Conservation (phyloP, 768 basidiomycete genomes). For the Cubamyces lactineus region DNA sequence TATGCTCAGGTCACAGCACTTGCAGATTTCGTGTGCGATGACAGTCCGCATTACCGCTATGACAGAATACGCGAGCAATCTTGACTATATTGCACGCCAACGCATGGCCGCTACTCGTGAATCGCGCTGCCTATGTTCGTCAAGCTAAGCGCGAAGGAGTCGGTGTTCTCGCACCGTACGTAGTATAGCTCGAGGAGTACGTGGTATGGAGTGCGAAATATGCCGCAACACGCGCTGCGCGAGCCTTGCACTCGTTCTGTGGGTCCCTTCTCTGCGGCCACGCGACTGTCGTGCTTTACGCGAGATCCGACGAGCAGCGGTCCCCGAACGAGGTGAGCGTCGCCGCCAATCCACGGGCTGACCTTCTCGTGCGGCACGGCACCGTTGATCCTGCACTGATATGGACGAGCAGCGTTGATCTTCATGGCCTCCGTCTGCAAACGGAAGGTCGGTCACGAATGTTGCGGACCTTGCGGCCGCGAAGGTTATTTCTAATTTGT, state of each 20-base stretch:
- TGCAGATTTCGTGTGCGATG: no score
- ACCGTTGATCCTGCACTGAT: conserved; percentile 16
- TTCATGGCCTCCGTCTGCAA: background rate
- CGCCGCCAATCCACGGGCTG: background rate
- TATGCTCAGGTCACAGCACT: no score
- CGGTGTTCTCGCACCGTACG: no score
- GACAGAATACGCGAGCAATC: background rate
- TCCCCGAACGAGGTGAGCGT: background rate
- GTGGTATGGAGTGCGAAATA: background rate
- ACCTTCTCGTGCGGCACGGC: background rate
- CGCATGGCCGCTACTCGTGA: no score
- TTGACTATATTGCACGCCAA: background rate
- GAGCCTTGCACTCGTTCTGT: conserved; percentile 1
- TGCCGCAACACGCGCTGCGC: background rate
- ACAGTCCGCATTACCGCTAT: no score
- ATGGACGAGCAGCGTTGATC: conserved; percentile 8
- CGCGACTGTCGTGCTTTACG: conserved; percentile 5
- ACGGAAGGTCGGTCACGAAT: conserved; percentile 4
- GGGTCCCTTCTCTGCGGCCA: background rate
- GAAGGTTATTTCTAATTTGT: conserved; percentile 11
- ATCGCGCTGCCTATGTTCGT: no score
- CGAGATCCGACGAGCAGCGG: conserved; percentile 10
- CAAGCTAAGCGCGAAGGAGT: no score
- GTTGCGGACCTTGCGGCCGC: conserved; percentile 16
- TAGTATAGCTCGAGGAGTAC: no score